A percentile compares a stretch with the other conserved stretches of the same genome.
phyloP scores from a whole-genome alignment of 805 yeast genomes.

The Phaffomyces opuntiae region DNA sequence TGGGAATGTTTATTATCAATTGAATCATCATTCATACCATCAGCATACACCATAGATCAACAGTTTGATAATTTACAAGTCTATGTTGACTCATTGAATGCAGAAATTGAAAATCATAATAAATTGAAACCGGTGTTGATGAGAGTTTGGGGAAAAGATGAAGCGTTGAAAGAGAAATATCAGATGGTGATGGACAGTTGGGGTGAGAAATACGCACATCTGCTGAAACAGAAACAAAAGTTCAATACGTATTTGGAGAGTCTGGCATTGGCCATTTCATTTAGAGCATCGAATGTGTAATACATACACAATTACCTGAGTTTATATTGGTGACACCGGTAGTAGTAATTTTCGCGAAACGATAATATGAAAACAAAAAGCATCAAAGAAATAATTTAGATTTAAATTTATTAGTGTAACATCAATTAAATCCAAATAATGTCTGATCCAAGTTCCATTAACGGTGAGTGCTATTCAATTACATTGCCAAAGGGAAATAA shows the following conservation, averaged over 20 bases:
- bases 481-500: too few species aligned
- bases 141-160: constrained; percentile 25
- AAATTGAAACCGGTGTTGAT: constrained; percentile 30
- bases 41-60: constrained; percentile 24
- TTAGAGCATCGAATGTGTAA: constrained; percentile 18
- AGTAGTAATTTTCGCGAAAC: not conserved
- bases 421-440: constrained; percentile 22
- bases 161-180: constrained; percentile 11
- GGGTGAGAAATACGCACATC: constrained; percentile 32
- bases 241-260: constrained; percentile 27
- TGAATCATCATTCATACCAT: constrained; percentile 24
- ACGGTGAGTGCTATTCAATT: constrained; percentile 39
- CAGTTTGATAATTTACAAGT: constrained; percentile 34
- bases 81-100: constrained; percentile 34
- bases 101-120: constrained; percentile 37
- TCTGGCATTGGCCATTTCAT: constrained; percentile 24
- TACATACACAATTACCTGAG: not conserved
- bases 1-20: constrained; percentile 23
- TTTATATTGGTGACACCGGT: not conserved
- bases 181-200: constrained; percentile 34
- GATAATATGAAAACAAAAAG: not conserved
- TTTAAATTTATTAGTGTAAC: too few species aligned
- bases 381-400: not conserved
- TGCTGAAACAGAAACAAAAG: constrained; percentile 30
- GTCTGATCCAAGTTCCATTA: constrained; percentile 77